These are phyloP conservation scores for Fraxinus paxiana DNA, from an alignment of 305 asterid species.

Conservation along the genomic window DNA sequence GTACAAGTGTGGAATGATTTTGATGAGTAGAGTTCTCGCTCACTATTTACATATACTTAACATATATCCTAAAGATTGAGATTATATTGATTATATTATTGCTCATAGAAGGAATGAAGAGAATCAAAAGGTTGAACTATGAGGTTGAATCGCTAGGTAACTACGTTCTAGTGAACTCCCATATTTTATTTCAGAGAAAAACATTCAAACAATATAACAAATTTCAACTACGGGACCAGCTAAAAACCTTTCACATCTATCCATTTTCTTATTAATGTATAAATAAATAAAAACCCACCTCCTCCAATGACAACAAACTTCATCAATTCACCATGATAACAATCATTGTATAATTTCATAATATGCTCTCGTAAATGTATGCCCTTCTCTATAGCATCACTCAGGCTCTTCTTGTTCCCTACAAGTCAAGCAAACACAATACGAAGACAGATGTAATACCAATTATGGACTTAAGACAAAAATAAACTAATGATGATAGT, in stretches of 20 bases:
- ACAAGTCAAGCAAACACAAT: constrained; percentile 19
- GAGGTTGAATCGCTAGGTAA: constrained; percentile 38
- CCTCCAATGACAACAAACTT: constrained; percentile 91
- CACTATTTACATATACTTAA: not conserved
- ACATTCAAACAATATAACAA: not conserved
- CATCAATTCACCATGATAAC: constrained; percentile 79
- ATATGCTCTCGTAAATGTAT: constrained; percentile 66
- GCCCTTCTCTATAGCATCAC: constrained; percentile 82
- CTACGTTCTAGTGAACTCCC: constrained; percentile 7
- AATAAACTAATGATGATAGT: constrained; percentile 4
- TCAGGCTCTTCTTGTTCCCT: constrained; percentile 94
- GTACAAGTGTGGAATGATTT: not conserved
- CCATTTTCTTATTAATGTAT: not conserved
- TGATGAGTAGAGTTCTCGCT: not conserved
- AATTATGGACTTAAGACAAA: constrained; percentile 23
- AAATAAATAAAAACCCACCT: constrained; percentile 39
- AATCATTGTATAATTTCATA: constrained; percentile 62
- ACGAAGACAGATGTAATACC: constrained; percentile 6
- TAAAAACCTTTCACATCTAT: constrained; percentile 17
- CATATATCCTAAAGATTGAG: not conserved
- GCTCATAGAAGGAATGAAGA: constrained; percentile 3
- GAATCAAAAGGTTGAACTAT: constrained; percentile 13
- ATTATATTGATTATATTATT: not conserved
- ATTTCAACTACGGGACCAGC: not conserved
- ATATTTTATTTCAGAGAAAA: not conserved